Percentiles rank a stretch among this genome's conserved stretches.
Evolutionary conservation across 2,329 filamentous ascomycete species (phyloP).

Genomic region (Nothophaeocryptopus gaeumannii): DNA sequence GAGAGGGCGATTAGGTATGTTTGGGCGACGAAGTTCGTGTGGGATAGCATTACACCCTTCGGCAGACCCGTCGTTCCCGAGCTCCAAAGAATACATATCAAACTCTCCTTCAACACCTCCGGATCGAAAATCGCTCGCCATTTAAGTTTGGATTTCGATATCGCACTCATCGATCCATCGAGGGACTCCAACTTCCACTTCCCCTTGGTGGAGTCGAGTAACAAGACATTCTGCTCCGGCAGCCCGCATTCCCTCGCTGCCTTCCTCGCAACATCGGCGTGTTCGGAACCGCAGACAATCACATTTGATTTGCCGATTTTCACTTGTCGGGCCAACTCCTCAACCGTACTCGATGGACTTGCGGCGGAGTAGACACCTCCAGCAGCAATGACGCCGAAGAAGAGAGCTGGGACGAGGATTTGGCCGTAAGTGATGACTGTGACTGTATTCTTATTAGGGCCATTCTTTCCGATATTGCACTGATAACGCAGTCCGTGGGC

Average conservation of each 20-base stretch:
- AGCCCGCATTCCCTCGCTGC: conserved; percentile 53
- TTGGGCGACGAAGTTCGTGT: conserved; percentile 31
- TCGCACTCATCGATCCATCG: conserved; percentile 32
- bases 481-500: conserved; percentile 55
- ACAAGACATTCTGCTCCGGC: conserved; percentile 47
- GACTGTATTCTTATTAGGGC: conserved; percentile 53
- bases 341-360: conserved; percentile 49
- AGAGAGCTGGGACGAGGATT: conserved; percentile 52
- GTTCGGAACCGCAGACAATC: conserved; percentile 49
- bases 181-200: conserved; percentile 37
- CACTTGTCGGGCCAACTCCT: conserved; percentile 52
- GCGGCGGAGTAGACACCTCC: conserved; percentile 60
- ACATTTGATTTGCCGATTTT: conserved; percentile 43
- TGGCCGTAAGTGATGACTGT: conserved; percentile 58
- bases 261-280: conserved; percentile 47
- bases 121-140: conserved; percentile 57
- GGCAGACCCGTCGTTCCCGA: conserved; percentile 49
- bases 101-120: conserved; percentile 44
- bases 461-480: conserved; percentile 52
- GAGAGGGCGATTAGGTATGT: conserved; percentile 25
- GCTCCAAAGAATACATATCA: conserved; percentile 48
- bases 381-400: conserved; percentile 58
- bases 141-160: conserved; percentile 40
- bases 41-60: conserved; percentile 37
- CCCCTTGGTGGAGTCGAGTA: conserved; percentile 44